phyloP scores from a whole-genome alignment of 176 grass and related monocot genomes.

The Alopecurus myosuroides region DNA sequence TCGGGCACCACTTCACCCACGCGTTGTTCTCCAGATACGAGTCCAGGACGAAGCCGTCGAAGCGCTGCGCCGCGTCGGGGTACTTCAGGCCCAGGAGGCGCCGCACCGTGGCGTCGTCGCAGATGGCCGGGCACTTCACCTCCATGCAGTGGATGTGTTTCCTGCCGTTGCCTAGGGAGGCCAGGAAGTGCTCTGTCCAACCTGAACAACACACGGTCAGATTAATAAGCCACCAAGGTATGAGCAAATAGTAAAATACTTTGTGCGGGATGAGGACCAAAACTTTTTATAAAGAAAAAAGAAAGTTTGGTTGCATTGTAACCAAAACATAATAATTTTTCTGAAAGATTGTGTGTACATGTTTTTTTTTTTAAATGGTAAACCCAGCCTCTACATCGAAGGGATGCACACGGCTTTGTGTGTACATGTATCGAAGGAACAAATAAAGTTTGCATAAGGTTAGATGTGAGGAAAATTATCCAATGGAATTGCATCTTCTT shows the following conservation, averaged over 20 bases:
- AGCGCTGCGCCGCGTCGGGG: background rate
- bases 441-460: background rate
- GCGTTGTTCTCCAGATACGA: constrained; percentile 1
- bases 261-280: too few species aligned
- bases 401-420: too few species aligned
- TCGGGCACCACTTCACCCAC: background rate
- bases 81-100: background rate
- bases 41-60: background rate
- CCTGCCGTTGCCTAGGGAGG: background rate
- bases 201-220: background rate
- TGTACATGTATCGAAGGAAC: background rate
- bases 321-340: background rate
- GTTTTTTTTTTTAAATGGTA: too few species aligned
- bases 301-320: background rate
- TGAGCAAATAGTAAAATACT: background rate
- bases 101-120: background rate
- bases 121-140: constrained; percentile 7
- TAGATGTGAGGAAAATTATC: background rate
- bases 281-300: too few species aligned
- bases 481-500: background rate
- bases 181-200: background rate
- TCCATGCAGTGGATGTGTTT: constrained; percentile 5
- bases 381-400: too few species aligned
- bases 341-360: background rate
- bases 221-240: background rate